These are phyloP conservation scores for Leccinum pachyderme DNA, from an alignment of 1,284 basidiomycete genomes.

Conservation along the genomic window DNA sequence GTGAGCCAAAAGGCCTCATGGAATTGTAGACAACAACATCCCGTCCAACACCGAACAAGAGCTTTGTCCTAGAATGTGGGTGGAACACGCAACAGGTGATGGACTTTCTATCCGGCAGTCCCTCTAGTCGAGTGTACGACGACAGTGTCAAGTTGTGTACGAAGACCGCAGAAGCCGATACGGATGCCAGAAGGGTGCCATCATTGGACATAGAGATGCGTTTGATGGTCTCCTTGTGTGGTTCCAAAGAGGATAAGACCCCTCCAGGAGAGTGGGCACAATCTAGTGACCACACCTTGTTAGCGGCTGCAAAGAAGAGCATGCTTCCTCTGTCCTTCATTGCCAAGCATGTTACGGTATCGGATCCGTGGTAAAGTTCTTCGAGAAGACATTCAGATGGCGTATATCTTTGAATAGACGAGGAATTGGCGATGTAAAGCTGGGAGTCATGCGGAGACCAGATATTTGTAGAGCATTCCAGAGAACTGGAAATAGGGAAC, in stretches of 20 bases:
- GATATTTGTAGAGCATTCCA: slow-evolving; percentile 42
- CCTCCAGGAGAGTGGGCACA: slow-evolving; percentile 45
- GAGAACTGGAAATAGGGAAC: slow-evolving; percentile 37
- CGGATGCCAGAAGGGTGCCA: slow-evolving; percentile 53
- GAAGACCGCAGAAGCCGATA: slow-evolving; percentile 50
- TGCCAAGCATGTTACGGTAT: slow-evolving; percentile 41
- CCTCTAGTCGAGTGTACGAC: slow-evolving; percentile 52
- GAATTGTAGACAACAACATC: slow-evolving; percentile 63
- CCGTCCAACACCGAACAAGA: slow-evolving; percentile 54
- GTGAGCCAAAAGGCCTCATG: slow-evolving; percentile 51
- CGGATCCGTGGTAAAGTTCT: slow-evolving; percentile 37
- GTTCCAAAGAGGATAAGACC: slow-evolving; percentile 54
- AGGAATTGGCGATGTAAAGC: slow-evolving; percentile 50
- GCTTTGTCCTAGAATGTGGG: slow-evolving; percentile 52
- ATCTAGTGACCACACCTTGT: slow-evolving; percentile 63
- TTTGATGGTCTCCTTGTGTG: slow-evolving; percentile 54
- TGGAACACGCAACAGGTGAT: slow-evolving; percentile 57
- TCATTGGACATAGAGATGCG: slow-evolving; percentile 60
- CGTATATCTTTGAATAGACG: slow-evolving; percentile 52
- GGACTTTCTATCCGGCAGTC: slow-evolving; percentile 40
- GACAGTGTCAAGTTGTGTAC: slow-evolving; percentile 52
- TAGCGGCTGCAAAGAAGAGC: slow-evolving; percentile 46
- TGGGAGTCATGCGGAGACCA: slow-evolving; percentile 57
- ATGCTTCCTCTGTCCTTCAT: slow-evolving; percentile 44
- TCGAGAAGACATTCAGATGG: slow-evolving; percentile 43